phyloP scores from a whole-genome alignment of 106 monocot species.

The Platanthera zijinensis region DNA sequence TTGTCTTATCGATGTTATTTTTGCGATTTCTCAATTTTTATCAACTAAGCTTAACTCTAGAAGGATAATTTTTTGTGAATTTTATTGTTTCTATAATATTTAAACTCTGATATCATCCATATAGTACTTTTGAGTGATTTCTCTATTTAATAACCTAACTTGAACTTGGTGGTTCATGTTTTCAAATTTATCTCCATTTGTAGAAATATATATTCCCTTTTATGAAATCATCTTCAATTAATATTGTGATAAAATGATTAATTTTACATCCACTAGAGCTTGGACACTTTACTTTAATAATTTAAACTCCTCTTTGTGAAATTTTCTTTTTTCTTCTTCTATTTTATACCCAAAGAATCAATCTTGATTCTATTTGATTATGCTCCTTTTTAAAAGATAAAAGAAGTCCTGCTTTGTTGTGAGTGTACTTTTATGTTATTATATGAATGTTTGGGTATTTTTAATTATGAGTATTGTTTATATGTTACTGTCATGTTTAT shows the following conservation, averaged over 20 bases:
- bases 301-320: background rate
- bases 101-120: background rate
- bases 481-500: no score
- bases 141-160: background rate
- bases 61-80: background rate
- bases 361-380: background rate
- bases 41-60: background rate
- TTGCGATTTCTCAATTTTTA: background rate
- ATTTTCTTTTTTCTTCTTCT: background rate
- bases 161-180: background rate
- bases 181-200: background rate
- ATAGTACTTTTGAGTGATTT: background rate
- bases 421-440: no score
- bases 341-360: background rate
- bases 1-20: background rate
- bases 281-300: background rate
- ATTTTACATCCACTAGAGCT: background rate
- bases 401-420: no score
- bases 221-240: background rate
- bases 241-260: background rate
- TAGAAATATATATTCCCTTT: background rate
- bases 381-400: background rate
- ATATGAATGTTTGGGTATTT: no score
- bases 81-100: background rate
- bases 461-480: no score